Evolutionary conservation across 352 stramenopile genomes (phyloP), one percentile per base, ranked within the genome.

Genomic region (Phytophthora hibernalis): DNA sequence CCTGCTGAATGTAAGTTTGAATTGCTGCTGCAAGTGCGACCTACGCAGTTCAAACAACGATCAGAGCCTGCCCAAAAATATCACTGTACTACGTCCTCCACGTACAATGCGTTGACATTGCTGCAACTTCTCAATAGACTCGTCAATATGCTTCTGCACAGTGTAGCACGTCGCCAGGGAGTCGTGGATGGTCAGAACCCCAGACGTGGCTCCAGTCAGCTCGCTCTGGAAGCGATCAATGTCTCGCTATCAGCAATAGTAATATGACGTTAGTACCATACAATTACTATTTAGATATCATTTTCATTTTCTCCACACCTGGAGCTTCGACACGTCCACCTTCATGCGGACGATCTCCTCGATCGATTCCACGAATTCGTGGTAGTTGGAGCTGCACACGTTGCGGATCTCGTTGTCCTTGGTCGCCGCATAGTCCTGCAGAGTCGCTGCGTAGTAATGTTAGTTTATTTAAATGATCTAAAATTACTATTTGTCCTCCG

Each of bases 301-400:
- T 11, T 13, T 35, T 21, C 43, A 4, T 57, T 52, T 1, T 42
- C 28, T 1, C 0, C 18, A 8, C 8, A 89, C 83, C 80, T 92
- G 81, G 2, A 93, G 60, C 53, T 83, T 86, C 15, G 73, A 76
- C 52, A 92, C 80, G 48, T 92, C 85, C 21, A 70, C 69, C 63
- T 94, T 94, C 80, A 94, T 91, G 61, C 79, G 79, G 37, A 92
- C 82, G 65, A 92, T 89, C 54, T 94, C 85, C 54, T 94, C 85
- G 62, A 94, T 92, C 22, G 85, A 92, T 42, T 91, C 78, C 33
- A 92, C 83, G 49, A 92, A 91, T 48, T 94, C 83, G 54, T 88
- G 80, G 64, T 92, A 88, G 51, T 94, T 91, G 22, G 84, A 74
- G 58, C 79, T 87, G 70, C 85, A 94, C 18, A 92, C 85, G n/a